Conservation (phyloP, 306 rosid genomes). For the Senna siamea region DNA sequence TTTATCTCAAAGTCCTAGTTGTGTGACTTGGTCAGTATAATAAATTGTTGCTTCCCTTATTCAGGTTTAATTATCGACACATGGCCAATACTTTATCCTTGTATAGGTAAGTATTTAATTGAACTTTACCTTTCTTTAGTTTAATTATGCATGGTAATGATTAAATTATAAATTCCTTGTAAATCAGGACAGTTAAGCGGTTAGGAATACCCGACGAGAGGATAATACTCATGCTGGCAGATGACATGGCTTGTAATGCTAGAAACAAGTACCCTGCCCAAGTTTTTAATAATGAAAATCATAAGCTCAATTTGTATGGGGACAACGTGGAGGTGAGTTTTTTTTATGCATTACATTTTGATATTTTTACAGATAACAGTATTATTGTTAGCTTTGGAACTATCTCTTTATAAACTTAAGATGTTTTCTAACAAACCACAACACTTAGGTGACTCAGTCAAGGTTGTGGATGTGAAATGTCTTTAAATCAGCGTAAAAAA, state of each 20-base stretch:
- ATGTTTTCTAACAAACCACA: conserved; percentile 1
- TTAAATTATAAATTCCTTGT: conserved; percentile 32
- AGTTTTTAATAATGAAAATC: conserved; percentile 96
- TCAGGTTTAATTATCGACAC: conserved; percentile 96
- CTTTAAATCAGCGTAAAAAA: neutral
- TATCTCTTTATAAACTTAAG: conserved; percentile 3
- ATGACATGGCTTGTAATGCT: conserved; percentile 98
- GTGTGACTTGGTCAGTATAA: conserved; percentile 12
- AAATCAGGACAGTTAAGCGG: conserved; percentile 88
- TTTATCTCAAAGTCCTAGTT: conserved; percentile 11
- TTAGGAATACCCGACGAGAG: conserved; percentile 99
- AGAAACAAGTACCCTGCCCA: conserved; percentile 96
- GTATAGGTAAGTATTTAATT: conserved; percentile 59
- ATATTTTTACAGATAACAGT: conserved; percentile 9
- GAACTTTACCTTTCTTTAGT: conserved; percentile 10
- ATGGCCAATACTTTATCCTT: conserved; percentile 96
- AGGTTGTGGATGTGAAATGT: neutral
- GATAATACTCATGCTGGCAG: conserved; percentile 95
- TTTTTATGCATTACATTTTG: conserved; percentile 20
- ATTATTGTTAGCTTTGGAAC: conserved; percentile 21
- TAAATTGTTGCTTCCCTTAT: conserved; percentile 35
- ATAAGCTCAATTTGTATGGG: conserved; percentile 88
- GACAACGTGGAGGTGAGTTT: conserved; percentile 92
- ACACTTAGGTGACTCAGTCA: neutral
- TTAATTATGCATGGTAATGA: conserved; percentile 2